A percentile compares a stretch with the other conserved stretches of the same genome.
phyloP scores from a whole-genome alignment of 228 moss, liverwort and hornwort species.

The Sphagnum magellanicum region DNA sequence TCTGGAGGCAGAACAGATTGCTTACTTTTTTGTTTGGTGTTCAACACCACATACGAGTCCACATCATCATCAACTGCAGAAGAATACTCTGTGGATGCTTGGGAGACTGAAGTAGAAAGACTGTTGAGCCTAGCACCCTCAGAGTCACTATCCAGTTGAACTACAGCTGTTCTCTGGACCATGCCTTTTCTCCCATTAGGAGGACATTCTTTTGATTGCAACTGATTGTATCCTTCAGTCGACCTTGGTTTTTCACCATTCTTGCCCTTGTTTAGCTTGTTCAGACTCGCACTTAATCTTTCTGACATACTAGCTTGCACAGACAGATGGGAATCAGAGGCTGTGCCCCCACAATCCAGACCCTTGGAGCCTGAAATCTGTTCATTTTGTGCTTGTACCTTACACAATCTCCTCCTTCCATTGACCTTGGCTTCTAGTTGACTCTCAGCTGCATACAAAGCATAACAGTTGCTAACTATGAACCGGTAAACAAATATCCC shows the following conservation, averaged over 20 bases:
- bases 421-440: conserved; percentile 3
- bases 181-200: conserved; percentile 30
- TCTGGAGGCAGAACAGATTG: conserved; percentile 7
- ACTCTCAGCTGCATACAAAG: conserved; percentile 13
- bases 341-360: conserved; percentile 8
- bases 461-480: no score
- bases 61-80: conserved; percentile 57
- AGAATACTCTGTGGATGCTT: conserved; percentile 33
- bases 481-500: no score
- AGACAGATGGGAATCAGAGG: not conserved
- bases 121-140: conserved; percentile 30
- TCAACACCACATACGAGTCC: conserved; percentile 30
- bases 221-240: conserved; percentile 10
- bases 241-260: conserved; percentile 4
- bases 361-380: conserved; percentile 1
- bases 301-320: conserved; percentile 8
- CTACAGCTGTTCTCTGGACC: conserved; percentile 18
- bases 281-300: conserved; percentile 29
- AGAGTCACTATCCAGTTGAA: conserved; percentile 38
- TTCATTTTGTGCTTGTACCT: conserved; percentile 11
- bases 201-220: conserved; percentile 18
- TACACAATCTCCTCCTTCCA: conserved; percentile 13
- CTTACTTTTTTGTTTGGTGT: conserved; percentile 15
- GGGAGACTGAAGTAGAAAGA: conserved; percentile 11
- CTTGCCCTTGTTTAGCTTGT: conserved; percentile 23